Base-by-base conservation (phyloP, 192 early-diverging fungal genomes). In the Pilaira anomala region DNA sequence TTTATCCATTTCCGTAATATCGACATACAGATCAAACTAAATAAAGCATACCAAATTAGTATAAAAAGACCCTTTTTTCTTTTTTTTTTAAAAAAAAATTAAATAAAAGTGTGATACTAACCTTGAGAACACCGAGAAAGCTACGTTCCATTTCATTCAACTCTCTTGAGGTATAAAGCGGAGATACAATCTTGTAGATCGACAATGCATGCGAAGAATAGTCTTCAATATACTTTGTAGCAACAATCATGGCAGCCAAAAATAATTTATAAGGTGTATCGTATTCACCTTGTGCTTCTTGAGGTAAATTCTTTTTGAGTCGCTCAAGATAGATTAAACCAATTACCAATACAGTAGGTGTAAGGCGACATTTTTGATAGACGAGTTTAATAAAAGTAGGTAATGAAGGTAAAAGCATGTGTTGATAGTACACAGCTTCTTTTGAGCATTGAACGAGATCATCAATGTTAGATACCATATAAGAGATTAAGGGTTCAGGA, bases 311-410 rank as follows among this genome's bases (percentile, higher is more conserved):
- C 30, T 67, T 80, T 63, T 87, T 83, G 41, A 90, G 72, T 21
- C 87, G 76, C 42, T 84, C 77, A 18, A 90, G 79, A 63, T 90
- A 90, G 39, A 90, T 82, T 46, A 88, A 67, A 0, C 84, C 82
- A n/a, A 88, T 81, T 2, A 88, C 61, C 4, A 68, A 26, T 1
- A 73, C 72, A 7, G 61, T 60, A 19, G 72, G 72, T 53, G 72
- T 57, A 6, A 73, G 62, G 4, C 58, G 62, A 33, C 63, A 65
- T 19, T 65, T 28, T 30, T 30, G 53, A 48, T 56, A 65, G 19
- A 65, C 25, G 16, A 44, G 42, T 4, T 30, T 36, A 14, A 65
- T 65, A 24, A 65, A 65, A 18, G 19, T 48, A 29, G 29, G 16
- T 11, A 65, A 48, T 3, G 25, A 18, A 22, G 63, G 63, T 19